Percentiles rank a stretch among this genome's conserved stretches.
These are phyloP conservation scores for Trichoderma reesei DNA, from an alignment of 495 filamentous ascomycete genomes.

Conservation along the genomic window DNA sequence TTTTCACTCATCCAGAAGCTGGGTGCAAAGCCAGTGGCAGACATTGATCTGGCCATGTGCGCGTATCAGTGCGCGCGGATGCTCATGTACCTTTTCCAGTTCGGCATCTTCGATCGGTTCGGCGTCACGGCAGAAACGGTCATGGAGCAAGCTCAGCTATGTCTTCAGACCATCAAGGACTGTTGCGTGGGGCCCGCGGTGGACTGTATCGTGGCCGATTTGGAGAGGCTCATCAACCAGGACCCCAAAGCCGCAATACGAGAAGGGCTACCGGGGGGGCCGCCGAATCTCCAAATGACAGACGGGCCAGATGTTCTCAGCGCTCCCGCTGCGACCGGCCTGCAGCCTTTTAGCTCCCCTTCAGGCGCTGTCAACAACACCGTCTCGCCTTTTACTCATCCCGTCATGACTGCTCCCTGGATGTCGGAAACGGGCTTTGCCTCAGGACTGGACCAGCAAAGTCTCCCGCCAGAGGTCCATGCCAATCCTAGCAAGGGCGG, in stretches of 20 bases:
- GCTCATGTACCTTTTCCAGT: slow-evolving; percentile 19
- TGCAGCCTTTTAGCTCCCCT: background rate
- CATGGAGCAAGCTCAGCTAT: slow-evolving; percentile 21
- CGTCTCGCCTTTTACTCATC: background rate
- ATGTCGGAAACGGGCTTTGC: background rate
- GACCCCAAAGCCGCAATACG: background rate
- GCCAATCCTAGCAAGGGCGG: background rate
- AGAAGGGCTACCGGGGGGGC: background rate
- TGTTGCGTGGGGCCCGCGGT: slow-evolving; percentile 7
- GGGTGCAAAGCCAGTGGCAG: slow-evolving; percentile 31
- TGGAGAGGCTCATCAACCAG: slow-evolving; percentile 9
- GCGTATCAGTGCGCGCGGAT: slow-evolving; percentile 38
- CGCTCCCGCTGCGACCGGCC: background rate
- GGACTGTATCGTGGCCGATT: slow-evolving; percentile 1
- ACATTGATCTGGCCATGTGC: slow-evolving; percentile 38
- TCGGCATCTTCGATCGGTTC: slow-evolving; percentile 15
- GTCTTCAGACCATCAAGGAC: slow-evolving; percentile 22
- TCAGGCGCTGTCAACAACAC: background rate
- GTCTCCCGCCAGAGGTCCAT: background rate
- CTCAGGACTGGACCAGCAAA: background rate
- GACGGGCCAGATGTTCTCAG: background rate
- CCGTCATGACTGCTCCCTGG: slow-evolving; percentile 9
- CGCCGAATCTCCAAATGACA: background rate
- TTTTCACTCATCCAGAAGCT: slow-evolving; percentile 33
- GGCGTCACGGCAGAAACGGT: slow-evolving; percentile 20